phyloP scores from a whole-genome alignment of 208 protist genomes.

The Crithidia expoeki region DNA sequence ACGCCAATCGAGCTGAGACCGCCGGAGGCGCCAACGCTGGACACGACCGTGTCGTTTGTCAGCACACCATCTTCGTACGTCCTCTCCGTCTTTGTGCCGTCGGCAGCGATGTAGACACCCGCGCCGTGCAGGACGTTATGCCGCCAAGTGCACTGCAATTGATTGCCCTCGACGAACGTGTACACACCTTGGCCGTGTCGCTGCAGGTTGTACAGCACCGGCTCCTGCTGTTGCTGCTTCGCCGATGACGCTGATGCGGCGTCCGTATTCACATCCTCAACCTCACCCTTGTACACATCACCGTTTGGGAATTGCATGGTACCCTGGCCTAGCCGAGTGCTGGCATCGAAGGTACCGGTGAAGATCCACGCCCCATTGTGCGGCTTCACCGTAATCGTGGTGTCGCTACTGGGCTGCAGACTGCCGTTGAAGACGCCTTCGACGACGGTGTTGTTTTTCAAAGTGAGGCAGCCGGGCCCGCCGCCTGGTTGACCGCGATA shows the following conservation, averaged over 20 bases:
- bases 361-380: slow-evolving; percentile 42
- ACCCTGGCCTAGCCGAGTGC: slow-evolving; percentile 34
- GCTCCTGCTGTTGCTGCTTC: not conserved
- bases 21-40: slow-evolving; percentile 11
- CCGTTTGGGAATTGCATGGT: slow-evolving; percentile 69
- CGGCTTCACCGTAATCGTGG: slow-evolving; percentile 13
- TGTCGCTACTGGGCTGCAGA: slow-evolving; percentile 11
- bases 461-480: slow-evolving; percentile 47
- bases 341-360: slow-evolving; percentile 53
- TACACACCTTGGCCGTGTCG: slow-evolving; percentile 72
- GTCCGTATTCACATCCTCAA: slow-evolving; percentile 47
- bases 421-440: slow-evolving; percentile 67
- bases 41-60: not conserved
- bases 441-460: slow-evolving; percentile 69
- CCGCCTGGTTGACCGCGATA: slow-evolving; percentile 36
- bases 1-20: not conserved
- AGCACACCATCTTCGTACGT: slow-evolving; percentile 74
- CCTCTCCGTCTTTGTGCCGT: slow-evolving; percentile 49
- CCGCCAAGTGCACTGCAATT: slow-evolving; percentile 74
- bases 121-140: slow-evolving; percentile 81
- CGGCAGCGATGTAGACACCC: slow-evolving; percentile 58
- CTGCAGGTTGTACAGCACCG: slow-evolving; percentile 42
- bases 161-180: slow-evolving; percentile 77
- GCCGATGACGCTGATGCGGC: not conserved
- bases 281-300: slow-evolving; percentile 66